Percentiles rank a stretch among this genome's conserved stretches.
phyloP scores from a whole-genome alignment of 2,329 filamentous ascomycete genomes.

The Xylaria multiplex region DNA sequence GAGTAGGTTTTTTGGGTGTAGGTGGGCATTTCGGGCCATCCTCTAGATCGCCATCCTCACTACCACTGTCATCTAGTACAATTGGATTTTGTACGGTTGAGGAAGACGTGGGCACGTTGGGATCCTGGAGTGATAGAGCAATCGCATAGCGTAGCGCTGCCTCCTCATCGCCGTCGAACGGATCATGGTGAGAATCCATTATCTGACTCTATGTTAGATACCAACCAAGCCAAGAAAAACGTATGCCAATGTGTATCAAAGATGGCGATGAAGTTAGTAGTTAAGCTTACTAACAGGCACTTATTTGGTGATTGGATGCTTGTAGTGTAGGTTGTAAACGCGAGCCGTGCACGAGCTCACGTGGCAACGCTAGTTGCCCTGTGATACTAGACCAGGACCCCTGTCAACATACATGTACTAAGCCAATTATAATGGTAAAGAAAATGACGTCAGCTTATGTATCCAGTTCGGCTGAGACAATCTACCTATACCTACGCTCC shows the following conservation, averaged over 20 bases:
- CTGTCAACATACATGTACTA: too few relatives aligned
- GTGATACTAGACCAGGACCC: not conserved
- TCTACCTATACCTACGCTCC: too few relatives aligned
- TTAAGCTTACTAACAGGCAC: not conserved
- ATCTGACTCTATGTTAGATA: not conserved
- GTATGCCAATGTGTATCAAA: not conserved
- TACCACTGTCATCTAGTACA: constrained; percentile 50
- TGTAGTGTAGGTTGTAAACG: constrained; percentile 12
- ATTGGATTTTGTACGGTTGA: constrained; percentile 41
- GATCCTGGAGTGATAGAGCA: constrained; percentile 62
- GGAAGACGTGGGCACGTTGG: constrained; percentile 29
- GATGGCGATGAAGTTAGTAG: not conserved
- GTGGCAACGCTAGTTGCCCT: constrained; percentile 21
- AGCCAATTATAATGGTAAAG: too few relatives aligned
- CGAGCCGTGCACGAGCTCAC: constrained; percentile 36
- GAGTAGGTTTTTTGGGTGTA: constrained; percentile 36
- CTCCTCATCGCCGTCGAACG: constrained; percentile 59
- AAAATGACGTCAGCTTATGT: constrained; percentile 21
- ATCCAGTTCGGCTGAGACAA: too few relatives aligned
- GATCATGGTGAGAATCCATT: constrained; percentile 43
- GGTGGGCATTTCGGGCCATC: constrained; percentile 39
- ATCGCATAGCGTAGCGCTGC: constrained; percentile 70
- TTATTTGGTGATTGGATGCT: not conserved
- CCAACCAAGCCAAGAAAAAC: not conserved
- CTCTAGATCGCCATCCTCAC: constrained; percentile 46